Percentiles rank a stretch among this genome's conserved stretches.
phyloP scores from a whole-genome alignment of 2,329 filamentous ascomycete species.

The Penicillium brevicompactum region DNA sequence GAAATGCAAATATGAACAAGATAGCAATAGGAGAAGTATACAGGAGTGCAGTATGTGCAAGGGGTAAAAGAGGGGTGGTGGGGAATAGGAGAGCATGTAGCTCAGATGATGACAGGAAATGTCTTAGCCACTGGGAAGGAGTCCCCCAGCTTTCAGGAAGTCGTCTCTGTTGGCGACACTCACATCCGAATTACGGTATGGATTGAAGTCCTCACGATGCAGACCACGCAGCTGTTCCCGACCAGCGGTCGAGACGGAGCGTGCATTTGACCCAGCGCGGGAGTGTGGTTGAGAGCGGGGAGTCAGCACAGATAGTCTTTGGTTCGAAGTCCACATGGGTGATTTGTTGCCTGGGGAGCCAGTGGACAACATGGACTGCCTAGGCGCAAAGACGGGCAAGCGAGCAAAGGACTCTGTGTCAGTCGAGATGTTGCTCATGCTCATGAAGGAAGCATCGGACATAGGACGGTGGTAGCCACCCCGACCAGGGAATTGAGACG shows the following conservation, averaged over 20 bases:
- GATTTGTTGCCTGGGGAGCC: slow-evolving; percentile 11
- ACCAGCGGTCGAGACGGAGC: slow-evolving; percentile 30
- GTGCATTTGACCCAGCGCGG: slow-evolving; percentile 19
- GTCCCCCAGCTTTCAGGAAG: slow-evolving; percentile 31
- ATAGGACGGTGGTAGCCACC: slow-evolving; percentile 14
- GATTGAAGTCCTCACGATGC: slow-evolving; percentile 36
- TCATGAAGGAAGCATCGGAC: slow-evolving; percentile 33
- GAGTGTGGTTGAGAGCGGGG: slow-evolving; percentile 6
- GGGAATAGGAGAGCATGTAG: neutral
- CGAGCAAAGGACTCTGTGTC: slow-evolving; percentile 34
- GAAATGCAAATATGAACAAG: slow-evolving; percentile 8
- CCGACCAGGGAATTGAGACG: slow-evolving; percentile 24
- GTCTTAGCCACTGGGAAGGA: slow-evolving; percentile 11
- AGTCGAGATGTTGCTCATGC: slow-evolving; percentile 32
- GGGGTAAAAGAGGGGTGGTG: neutral
- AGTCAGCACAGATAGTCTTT: slow-evolving; percentile 17
- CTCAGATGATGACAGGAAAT: neutral
- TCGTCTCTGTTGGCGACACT: slow-evolving; percentile 39
- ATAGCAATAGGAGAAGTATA: neutral
- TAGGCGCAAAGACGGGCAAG: slow-evolving; percentile 37
- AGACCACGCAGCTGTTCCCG: slow-evolving; percentile 36
- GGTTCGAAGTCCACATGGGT: slow-evolving; percentile 16
- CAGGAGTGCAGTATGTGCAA: slow-evolving; percentile 8
- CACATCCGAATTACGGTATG: slow-evolving; percentile 43
- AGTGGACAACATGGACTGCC: slow-evolving; percentile 20